Percentiles rank a stretch among this genome's conserved stretches.
These are phyloP conservation scores for Elasticomyces elasticus DNA, from an alignment of 495 filamentous ascomycete genomes.

Conservation along the genomic window DNA sequence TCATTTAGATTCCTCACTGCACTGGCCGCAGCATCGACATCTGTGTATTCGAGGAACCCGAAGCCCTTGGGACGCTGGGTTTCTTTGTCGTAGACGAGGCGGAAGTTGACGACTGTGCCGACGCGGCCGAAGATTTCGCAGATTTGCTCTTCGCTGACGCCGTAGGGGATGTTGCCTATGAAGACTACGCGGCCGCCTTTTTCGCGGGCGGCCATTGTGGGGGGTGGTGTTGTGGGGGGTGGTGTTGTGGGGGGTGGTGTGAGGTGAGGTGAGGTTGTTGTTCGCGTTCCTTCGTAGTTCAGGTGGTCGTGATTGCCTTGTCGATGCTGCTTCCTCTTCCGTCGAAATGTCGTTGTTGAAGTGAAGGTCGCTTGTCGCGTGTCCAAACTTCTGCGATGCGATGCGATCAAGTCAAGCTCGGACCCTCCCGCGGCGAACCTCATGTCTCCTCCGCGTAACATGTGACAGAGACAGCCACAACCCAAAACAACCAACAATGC, in stretches of 20 bases:
- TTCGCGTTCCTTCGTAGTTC: not conserved
- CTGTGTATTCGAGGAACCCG: constrained; percentile 88
- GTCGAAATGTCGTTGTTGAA: too few relatives aligned
- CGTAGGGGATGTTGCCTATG: constrained; percentile 37
- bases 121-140: constrained; percentile 79
- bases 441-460: too few relatives aligned
- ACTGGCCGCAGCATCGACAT: constrained; percentile 82
- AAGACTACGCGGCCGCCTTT: constrained; percentile 30
- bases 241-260: not conserved
- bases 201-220: constrained; percentile 12
- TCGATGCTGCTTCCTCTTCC: too few relatives aligned
- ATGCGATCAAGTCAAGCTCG: not conserved
- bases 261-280: not conserved
- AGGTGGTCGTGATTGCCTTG: too few relatives aligned
- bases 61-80: constrained; percentile 94
- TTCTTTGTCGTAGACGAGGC: constrained; percentile 89
- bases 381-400: too few relatives aligned
- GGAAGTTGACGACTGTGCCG: constrained; percentile 83
- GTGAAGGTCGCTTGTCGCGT: too few relatives aligned
- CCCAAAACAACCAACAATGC: not conserved
- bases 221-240: not conserved
- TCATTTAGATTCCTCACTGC: constrained; percentile 95
- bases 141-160: constrained; percentile 69
- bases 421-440: not conserved
- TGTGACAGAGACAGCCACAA: not conserved